Percentiles rank a stretch among this genome's conserved stretches.
Conservation (phyloP, 371 early-diverging fungal species). For the Conidiobolus coronatus region DNA sequence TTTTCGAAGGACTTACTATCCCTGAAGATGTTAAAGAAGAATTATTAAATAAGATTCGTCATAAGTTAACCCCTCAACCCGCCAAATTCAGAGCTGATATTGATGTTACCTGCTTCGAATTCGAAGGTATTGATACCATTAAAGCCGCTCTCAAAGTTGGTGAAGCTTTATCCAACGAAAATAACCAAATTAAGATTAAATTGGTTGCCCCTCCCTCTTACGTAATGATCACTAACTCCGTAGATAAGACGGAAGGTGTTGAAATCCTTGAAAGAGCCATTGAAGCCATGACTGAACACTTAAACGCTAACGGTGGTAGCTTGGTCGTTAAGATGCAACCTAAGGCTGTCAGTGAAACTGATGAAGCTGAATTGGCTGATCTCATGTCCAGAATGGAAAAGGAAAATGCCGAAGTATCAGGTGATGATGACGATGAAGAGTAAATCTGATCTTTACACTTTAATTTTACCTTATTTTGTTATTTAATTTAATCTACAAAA, state of each 20-base stretch:
- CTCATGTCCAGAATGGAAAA: slow-evolving; percentile 79
- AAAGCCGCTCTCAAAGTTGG: slow-evolving; percentile 82
- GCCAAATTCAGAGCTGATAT: slow-evolving; percentile 93
- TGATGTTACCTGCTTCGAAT: slow-evolving; percentile 89
- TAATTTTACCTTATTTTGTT: too few species aligned
- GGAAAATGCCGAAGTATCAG: slow-evolving; percentile 85
- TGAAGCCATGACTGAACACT: slow-evolving; percentile 50
- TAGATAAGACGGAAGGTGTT: slow-evolving; percentile 73
- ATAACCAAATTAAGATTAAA: slow-evolving; percentile 46
- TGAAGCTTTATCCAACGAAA: slow-evolving; percentile 61
- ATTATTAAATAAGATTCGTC: slow-evolving; percentile 61
- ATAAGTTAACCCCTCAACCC: slow-evolving; percentile 85
- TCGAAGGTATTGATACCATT: slow-evolving; percentile 95
- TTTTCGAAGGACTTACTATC: slow-evolving; percentile 66
- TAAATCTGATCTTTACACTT: too few species aligned
- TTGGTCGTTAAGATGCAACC: slow-evolving; percentile 77
- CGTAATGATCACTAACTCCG: slow-evolving; percentile 71
- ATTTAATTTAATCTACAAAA: too few species aligned
- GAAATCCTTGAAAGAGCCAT: slow-evolving; percentile 76
- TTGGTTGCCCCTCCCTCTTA: slow-evolving; percentile 90
- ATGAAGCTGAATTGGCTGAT: slow-evolving; percentile 84
- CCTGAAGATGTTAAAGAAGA: slow-evolving; percentile 37
- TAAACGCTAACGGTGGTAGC: slow-evolving; percentile 45
- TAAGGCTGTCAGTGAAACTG: slow-evolving; percentile 71
- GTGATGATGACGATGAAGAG: slow-evolving; percentile 62